A percentile compares a stretch with the other conserved stretches of the same genome.
phyloP scores from a whole-genome alignment of 345 rosid genomes.

The Hibiscus mutabilis region DNA sequence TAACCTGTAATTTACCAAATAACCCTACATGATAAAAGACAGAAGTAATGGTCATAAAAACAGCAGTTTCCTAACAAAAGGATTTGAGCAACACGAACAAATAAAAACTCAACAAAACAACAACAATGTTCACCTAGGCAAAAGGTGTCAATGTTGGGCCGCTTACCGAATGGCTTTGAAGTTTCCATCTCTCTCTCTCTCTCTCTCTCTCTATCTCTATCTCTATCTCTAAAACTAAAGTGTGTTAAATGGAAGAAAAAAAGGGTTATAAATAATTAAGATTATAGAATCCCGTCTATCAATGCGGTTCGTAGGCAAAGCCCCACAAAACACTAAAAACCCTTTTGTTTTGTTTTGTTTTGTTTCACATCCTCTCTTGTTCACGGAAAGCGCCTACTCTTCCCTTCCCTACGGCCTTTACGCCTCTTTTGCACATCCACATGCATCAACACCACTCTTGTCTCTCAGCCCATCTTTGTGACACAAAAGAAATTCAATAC shows the following conservation, averaged over 20 bases:
- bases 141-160: constrained; percentile 22
- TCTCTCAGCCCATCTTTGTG: not conserved
- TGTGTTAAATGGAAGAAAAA: not conserved
- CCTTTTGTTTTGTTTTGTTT: not conserved
- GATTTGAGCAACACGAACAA: not conserved
- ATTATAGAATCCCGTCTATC: constrained; percentile 6
- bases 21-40: constrained; percentile 13
- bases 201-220: not conserved
- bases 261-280: not conserved
- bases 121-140: not conserved
- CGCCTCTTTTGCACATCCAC: constrained; percentile 9
- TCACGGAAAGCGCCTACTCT: constrained; percentile 35
- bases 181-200: not conserved
- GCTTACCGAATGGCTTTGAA: constrained; percentile 21
- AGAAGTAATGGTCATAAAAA: constrained; percentile 5
- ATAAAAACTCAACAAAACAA: constrained; percentile 1
- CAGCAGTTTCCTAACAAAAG: constrained; percentile 15
- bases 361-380: constrained; percentile 26
- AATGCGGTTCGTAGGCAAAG: constrained; percentile 24
- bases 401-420: not conserved
- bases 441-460: not conserved
- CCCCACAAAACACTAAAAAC: constrained; percentile 14
- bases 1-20: constrained; percentile 25
- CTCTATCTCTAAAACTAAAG: not conserved
- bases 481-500: not conserved